A percentile compares a stretch with the other conserved stretches of the same genome.
Evolutionary conservation across 148 eudicot genomes (phyloP).

Genomic region (Spergularia bocconei): DNA sequence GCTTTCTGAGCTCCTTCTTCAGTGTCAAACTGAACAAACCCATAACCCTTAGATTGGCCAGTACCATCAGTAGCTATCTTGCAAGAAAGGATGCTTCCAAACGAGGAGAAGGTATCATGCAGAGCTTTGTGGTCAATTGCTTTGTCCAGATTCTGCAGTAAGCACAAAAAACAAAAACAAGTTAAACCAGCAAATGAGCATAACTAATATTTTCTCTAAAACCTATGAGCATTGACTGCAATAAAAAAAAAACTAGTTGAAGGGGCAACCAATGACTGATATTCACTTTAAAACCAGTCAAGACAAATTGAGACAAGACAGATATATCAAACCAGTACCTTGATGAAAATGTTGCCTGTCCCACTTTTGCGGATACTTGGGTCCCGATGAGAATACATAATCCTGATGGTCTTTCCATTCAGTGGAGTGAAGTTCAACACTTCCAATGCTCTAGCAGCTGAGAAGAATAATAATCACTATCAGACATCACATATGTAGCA

Average conservation of each 20-base stretch:
- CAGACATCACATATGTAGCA: background rate
- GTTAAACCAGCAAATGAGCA: background rate
- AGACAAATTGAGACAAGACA: too few relatives aligned
- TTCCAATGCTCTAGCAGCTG: slow-evolving; percentile 57
- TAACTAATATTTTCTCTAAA: too few relatives aligned
- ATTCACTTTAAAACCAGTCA: too few relatives aligned
- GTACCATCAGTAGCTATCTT: slow-evolving; percentile 41
- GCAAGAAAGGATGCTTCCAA: slow-evolving; percentile 46
- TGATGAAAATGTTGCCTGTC: slow-evolving; percentile 45
- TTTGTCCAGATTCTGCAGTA: slow-evolving; percentile 46
- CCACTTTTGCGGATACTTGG: slow-evolving; percentile 43
- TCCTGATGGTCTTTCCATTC: slow-evolving; percentile 43
- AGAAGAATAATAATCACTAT: background rate
- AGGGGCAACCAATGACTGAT: too few relatives aligned
- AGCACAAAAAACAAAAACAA: background rate
- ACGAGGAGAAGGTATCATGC: slow-evolving; percentile 41
- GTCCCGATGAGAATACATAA: slow-evolving; percentile 46
- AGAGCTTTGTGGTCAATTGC: slow-evolving; percentile 46
- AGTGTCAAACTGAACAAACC: slow-evolving; percentile 48
- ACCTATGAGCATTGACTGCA: too few relatives aligned
- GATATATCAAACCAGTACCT: slow-evolving; percentile 24
- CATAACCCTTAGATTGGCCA: slow-evolving; percentile 57
- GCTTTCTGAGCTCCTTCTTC: slow-evolving; percentile 54
- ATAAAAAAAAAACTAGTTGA: too few relatives aligned
- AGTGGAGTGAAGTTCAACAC: slow-evolving; percentile 52